These are phyloP conservation scores for Trametes coccinea DNA, from an alignment of 768 basidiomycete genomes.

Conservation along the genomic window DNA sequence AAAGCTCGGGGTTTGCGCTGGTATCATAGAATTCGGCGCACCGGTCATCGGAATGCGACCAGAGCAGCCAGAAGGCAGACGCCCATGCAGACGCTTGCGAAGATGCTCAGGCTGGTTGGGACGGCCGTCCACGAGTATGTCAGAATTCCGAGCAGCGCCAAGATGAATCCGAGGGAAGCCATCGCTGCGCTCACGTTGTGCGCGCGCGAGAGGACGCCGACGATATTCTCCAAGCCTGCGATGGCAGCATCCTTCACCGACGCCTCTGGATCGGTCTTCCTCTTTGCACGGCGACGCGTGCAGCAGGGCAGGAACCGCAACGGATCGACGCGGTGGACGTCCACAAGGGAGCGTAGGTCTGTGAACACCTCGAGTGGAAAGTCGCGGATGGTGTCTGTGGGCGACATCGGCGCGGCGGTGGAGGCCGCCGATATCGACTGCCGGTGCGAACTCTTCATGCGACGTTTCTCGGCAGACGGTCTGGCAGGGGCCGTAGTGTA, in stretches of 20 bases:
- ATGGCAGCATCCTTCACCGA: neutral
- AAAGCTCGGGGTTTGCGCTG: too few relatives aligned
- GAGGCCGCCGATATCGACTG: conserved; percentile 6
- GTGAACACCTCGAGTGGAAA: conserved; percentile 16
- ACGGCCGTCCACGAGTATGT: conserved; percentile 28
- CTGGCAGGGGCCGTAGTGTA: neutral
- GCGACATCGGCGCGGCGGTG: neutral
- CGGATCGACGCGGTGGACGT: conserved; percentile 23
- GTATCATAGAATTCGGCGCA: neutral
- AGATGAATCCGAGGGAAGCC: conserved; percentile 22
- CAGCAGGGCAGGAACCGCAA: conserved; percentile 15
- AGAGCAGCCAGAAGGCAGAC: conserved; percentile 17
- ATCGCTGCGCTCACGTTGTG: conserved; percentile 25
- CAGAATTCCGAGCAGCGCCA: conserved; percentile 21
- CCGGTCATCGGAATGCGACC: conserved; percentile 8
- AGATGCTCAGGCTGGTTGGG: conserved; percentile 22
- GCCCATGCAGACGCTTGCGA: conserved; percentile 28
- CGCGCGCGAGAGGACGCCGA: conserved; percentile 23
- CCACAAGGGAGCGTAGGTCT: conserved; percentile 24
- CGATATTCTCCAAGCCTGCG: conserved; percentile 19
- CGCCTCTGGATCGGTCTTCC: conserved; percentile 10
- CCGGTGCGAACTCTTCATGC: neutral
- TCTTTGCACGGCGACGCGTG: neutral
- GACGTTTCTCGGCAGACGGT: conserved; percentile 1
- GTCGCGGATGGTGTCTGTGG: conserved; percentile 19